Base-by-base conservation (phyloP, 2,329 filamentous ascomycete species). In the Diplodia corticola region DNA sequence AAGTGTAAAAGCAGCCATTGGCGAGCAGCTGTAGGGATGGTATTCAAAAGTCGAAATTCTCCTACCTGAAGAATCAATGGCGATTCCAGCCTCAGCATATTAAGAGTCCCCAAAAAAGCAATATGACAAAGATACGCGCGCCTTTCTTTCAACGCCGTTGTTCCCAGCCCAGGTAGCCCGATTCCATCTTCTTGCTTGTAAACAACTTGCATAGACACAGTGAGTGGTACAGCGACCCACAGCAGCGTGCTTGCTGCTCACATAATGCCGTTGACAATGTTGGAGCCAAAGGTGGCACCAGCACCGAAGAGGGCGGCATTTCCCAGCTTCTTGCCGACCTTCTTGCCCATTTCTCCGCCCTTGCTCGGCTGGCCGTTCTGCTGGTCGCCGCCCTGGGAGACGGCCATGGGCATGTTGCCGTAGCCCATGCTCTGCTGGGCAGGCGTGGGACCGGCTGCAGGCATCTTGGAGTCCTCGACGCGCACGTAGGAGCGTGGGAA, bases 261-360 rank as follows among this genome's bases (percentile, higher is more conserved):
- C 78, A 97, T 95, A 72, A 96, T 96, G 69, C 89, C 88, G 79
- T 96, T 95, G 71, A 97, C 92, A 75, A 97, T 88, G 75, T 96
- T 95, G 71, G 90, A 87, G 75, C 93, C 93, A 69, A 97, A 90
- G 1, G 92, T 95, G 57, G 94, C 93, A 78, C 94, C 93, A 55
- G 94, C 94, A 77, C 94, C 94, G 73, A 96, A 96, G 71, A 97
- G 92, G 30, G 93, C 92, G 51, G 87, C 87, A 76, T 89, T 89
- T 37, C 94, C 94, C 74, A 94, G 78, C 84, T 97, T 98, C 87
- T 96, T 96, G 71, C 94, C 93, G 79, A 97, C 91, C 82, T 97
- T 97, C 88, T 97, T 97, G 65, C 92, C 93, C 65, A 88, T 86
- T 78, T 92, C 85, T 69, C 88, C 85, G 17, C 88, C 81, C 81